Conservation (phyloP, 176 grass and related monocot genomes). For the Saccharum officinarum region DNA sequence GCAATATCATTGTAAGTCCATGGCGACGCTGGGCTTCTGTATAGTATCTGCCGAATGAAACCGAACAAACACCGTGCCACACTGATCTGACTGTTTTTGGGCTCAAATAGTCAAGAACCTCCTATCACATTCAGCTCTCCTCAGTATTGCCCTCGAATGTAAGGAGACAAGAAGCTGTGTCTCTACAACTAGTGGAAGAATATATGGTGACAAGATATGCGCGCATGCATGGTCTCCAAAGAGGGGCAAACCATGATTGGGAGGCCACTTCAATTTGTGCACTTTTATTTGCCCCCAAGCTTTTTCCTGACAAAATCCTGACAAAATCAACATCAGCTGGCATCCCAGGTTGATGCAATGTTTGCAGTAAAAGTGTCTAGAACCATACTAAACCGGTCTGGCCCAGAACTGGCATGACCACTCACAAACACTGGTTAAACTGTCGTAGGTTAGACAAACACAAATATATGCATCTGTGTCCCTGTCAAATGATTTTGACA, state of each 20-base stretch:
- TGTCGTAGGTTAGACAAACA: not conserved
- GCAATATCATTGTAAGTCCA: not conserved
- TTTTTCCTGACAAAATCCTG: conserved; percentile 10
- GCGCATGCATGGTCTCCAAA: conserved; percentile 38
- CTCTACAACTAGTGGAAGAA: conserved; percentile 39
- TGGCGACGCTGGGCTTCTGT: not conserved
- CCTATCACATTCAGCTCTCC: not conserved
- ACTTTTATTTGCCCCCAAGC: conserved; percentile 18
- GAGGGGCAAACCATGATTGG: conserved; percentile 29
- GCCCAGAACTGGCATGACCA: not conserved
- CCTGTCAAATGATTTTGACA: conserved; percentile 10
- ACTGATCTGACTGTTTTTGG: conserved; percentile 1
- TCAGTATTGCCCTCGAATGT: not conserved
- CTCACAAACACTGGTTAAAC: not conserved
- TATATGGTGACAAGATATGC: conserved; percentile 20
- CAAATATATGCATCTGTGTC: not conserved
- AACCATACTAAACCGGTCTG: conserved; percentile 10
- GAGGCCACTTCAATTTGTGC: not conserved
- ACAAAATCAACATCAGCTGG: not conserved
- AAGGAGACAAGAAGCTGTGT: not conserved
- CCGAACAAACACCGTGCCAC: not conserved
- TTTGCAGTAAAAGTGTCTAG: conserved; percentile 12
- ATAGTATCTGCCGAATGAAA: not conserved
- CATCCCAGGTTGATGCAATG: conserved; percentile 2
- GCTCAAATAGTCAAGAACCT: conserved; percentile 22